Percentiles rank a stretch among this genome's conserved stretches.
These are phyloP conservation scores for Clitocybe nebularis DNA, from an alignment of 1,284 basidiomycete species.

Conservation along the genomic window DNA sequence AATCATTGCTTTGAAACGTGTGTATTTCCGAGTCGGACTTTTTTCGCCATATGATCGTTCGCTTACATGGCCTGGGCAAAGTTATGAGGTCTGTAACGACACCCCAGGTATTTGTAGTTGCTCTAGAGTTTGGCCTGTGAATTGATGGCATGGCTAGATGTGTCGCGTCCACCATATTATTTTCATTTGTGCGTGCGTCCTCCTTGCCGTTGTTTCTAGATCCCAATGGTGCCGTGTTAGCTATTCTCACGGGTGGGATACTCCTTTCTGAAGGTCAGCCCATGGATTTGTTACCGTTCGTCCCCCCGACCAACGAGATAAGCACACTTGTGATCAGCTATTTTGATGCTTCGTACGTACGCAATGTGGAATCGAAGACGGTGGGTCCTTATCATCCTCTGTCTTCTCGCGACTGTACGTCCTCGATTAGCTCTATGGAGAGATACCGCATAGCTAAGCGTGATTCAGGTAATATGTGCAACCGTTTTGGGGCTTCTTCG, in stretches of 20 bases:
- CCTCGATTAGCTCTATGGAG: not conserved
- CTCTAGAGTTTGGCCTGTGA: no score
- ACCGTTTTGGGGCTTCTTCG: not conserved
- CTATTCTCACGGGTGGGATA: constrained; percentile 16
- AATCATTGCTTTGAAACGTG: constrained; percentile 21
- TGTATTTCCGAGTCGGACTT: not conserved
- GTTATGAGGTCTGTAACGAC: not conserved
- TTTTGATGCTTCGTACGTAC: constrained; percentile 31
- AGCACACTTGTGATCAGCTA: constrained; percentile 11
- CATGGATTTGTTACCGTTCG: not conserved
- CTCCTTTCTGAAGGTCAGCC: constrained; percentile 21
- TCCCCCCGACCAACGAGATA: not conserved
- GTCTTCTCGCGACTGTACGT: constrained; percentile 16
- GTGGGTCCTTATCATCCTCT: constrained; percentile 20
- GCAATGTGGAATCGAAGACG: constrained; percentile 32
- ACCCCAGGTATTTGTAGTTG: not conserved
- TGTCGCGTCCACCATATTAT: not conserved
- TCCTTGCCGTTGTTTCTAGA: constrained; percentile 9
- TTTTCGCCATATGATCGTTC: no score
- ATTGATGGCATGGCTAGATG: no score
- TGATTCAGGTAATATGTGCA: not conserved
- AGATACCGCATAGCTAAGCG: constrained; percentile 12
- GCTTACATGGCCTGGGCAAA: no score
- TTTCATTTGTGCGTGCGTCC: not conserved
- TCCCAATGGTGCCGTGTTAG: constrained; percentile 18